phyloP scores from a whole-genome alignment of 805 yeast species.

The Suhomyces faveliae region DNA sequence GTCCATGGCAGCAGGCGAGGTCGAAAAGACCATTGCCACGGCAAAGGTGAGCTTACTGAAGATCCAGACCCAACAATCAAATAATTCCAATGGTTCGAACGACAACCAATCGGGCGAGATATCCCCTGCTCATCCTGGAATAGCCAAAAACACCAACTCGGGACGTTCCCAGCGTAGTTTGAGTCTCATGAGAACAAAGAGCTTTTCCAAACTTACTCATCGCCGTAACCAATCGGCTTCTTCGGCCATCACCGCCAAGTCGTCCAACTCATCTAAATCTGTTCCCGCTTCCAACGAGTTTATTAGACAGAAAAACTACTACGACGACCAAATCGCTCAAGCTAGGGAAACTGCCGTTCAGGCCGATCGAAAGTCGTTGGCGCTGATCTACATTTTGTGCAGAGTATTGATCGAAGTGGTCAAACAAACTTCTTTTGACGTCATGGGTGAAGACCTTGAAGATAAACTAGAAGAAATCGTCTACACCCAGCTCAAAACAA shows the following conservation, averaged over 20 bases:
- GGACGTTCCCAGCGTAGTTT: conserved; percentile 37
- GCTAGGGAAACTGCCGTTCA: conserved; percentile 71
- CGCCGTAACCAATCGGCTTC: conserved; percentile 52
- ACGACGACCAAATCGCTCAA: conserved; percentile 30
- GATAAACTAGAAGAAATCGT: conserved; percentile 90
- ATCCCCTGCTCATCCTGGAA: conserved; percentile 15
- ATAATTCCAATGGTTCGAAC: no score
- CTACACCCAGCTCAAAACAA: conserved; percentile 81
- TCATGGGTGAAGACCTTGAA: conserved; percentile 73
- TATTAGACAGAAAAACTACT: conserved; percentile 22
- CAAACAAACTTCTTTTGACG: conserved; percentile 74
- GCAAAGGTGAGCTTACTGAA: conserved; percentile 56
- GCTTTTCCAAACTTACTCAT: conserved; percentile 41
- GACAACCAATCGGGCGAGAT: conserved; percentile 5
- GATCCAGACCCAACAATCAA: no score
- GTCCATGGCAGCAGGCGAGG: conserved; percentile 41
- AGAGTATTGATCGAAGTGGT: conserved; percentile 92
- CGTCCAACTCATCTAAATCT: conserved; percentile 8
- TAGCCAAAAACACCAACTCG: conserved; percentile 12
- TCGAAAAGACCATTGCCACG: conserved; percentile 28
- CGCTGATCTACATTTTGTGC: conserved; percentile 84
- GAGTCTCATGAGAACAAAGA: conserved; percentile 40
- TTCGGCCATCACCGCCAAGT: conserved; percentile 21
- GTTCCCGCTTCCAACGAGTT: conserved; percentile 20
- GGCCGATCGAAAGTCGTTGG: conserved; percentile 82